Evolutionary conservation across 371 early-diverging fungal genomes (phyloP), one percentile per base, ranked within the genome.

Genomic region (Rhizopus arrhizus): DNA sequence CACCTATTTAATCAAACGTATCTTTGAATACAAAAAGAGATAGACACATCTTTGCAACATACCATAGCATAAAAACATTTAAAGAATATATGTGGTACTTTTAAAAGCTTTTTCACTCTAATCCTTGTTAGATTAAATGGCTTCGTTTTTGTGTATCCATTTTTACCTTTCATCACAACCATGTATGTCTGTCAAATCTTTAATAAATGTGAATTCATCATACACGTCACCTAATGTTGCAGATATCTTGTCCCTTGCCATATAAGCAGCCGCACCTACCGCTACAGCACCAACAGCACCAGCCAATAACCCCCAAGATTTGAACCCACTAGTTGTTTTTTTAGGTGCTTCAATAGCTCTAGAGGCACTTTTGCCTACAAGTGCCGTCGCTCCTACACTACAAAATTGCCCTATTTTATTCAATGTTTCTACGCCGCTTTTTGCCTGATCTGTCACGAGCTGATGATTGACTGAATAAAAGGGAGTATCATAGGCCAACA

Each of bases 401-500:
- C 53, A 59, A 9, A 70, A 13, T 38, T 61, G 54, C 38, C 61
- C 69, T 1, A 69, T 64, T 36, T 70, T 64, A 5, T 29, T 9
- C 16, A 48, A 48, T 12, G 5, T 48, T 29, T 65, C 61, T 8
- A 60, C 35, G 22, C 64, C 53, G 3, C 53, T 58, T 34, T 57
- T 33, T 9, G 74, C 78, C 22, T 74, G 74, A 1, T 72, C 62
- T 0, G 84, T 69, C 6, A 85, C 53, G 48, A 74, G 73, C 5
- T 71, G 65, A 15, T 75, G 70, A 52, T 82, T 83, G 32, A 86
- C 64, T 8, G 83, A 83, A 64, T 77, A 84, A 60, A 83, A 86
- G 0, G 87, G 87, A 3, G 87, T 81, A 53, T 86, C 87, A 58
- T 72, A 86, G 8, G 85, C 87, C 41, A 86, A 45, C 45, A 86